Evolutionary conservation across 306 rosid genomes (phyloP), one percentile per base, ranked within the genome.

Genomic region (Psophocarpus tetragonolobus): DNA sequence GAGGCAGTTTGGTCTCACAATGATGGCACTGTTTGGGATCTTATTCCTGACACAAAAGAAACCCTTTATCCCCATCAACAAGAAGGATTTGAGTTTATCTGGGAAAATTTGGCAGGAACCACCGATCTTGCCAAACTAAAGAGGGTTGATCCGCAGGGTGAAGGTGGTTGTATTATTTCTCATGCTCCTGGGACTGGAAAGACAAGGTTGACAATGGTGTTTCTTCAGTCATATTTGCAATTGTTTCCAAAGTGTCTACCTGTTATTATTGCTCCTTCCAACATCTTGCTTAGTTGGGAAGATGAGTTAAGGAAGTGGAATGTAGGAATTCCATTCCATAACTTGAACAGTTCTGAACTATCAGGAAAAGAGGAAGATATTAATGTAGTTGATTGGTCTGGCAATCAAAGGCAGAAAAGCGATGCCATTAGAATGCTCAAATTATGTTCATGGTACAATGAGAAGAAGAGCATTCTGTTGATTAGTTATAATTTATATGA

Each of bases 121-220:
- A 78, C 18, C 2, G 66, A 78, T 26, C 75, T 77, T n/a, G 10
- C 6, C 0, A 13, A 13, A 48, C 35, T 85, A 47, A 78, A 68
- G 71, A 81, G 11, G 21, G 58, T 44, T 47, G 73, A 68, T n/a
- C 78, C 75, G 27, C 0, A 6, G 8, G 48, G 63, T 0, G 71
- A 45, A 0, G 85, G 88, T 7, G 88, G 88, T 0, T 85, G 88
- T 75, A 85, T 85, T 42, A 69, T 85, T 20, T 81, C 81, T 5
- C 88, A 85, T 73, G 85, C 85, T 30, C 88, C 88, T 7, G 88
- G 88, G 27, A 85, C 88, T 0, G 88, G 85, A 5, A 85, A 85
- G 74, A 85, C 88, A 0, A 21, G 81, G 18, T 23, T 85, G 35
- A 74, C 88, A 3, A 78, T 81, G 7, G 67, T 77, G 50, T 85